phyloP scores from a whole-genome alignment of 2,329 filamentous ascomycete genomes.

The Aspergillus novofumigatus region DNA sequence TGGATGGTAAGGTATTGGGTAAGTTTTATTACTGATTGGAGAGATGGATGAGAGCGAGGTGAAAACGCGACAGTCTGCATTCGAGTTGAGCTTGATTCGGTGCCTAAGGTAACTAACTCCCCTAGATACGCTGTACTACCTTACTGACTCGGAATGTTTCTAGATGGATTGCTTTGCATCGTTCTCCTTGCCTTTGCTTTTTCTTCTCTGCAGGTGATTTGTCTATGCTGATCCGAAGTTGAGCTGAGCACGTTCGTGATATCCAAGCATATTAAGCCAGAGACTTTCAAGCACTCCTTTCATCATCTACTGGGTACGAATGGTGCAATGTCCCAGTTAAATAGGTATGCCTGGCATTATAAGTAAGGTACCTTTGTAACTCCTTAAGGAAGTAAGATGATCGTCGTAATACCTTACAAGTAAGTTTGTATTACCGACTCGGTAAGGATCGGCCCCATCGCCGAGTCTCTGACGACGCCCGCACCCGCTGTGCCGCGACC shows the following conservation, averaged over 20 bases:
- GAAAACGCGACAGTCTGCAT: background rate
- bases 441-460: constrained; percentile 8
- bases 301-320: background rate
- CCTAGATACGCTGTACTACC: background rate
- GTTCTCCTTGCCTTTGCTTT: background rate
- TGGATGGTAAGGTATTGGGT: background rate
- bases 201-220: background rate
- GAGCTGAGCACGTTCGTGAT: too few species aligned
- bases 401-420: too few species aligned
- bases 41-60: background rate
- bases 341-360: background rate
- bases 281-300: background rate
- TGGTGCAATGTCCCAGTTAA: background rate
- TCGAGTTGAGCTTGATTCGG: background rate
- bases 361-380: too few species aligned
- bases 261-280: too few species aligned
- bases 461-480: constrained; percentile 16
- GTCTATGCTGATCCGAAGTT: too few species aligned
- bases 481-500: constrained; percentile 16
- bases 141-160: background rate
- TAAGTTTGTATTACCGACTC: too few species aligned
- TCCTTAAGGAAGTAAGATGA: too few species aligned
- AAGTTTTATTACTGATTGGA: background rate
- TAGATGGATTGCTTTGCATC: background rate
- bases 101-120: background rate